phyloP scores from a whole-genome alignment of 768 basidiomycete genomes.

The Tricholoma terreum region DNA sequence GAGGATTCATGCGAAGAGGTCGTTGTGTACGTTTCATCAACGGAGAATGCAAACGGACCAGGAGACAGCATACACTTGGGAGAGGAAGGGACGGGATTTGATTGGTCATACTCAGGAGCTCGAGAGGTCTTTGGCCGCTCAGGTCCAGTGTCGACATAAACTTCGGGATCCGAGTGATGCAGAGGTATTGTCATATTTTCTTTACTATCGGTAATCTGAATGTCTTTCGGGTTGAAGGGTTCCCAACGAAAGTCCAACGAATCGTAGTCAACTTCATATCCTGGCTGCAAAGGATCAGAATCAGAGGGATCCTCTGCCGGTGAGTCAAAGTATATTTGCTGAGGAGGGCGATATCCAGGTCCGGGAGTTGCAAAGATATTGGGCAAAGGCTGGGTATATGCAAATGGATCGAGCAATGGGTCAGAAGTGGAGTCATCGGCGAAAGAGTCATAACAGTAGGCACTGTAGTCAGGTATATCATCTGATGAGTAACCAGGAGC shows the following conservation, averaged over 20 bases:
- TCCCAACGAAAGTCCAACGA: slow-evolving; percentile 55
- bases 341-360: slow-evolving; percentile 34
- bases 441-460: slow-evolving; percentile 12
- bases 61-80: slow-evolving; percentile 18
- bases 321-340: slow-evolving; percentile 48
- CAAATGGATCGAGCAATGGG: slow-evolving; percentile 10
- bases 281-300: slow-evolving; percentile 31
- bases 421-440: slow-evolving; percentile 16
- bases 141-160: background rate
- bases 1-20: background rate
- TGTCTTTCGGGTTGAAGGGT: slow-evolving; percentile 41
- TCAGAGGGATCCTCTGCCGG: slow-evolving; percentile 49
- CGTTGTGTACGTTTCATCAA: slow-evolving; percentile 4
- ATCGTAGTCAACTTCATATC: slow-evolving; percentile 37
- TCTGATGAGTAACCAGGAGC: slow-evolving; percentile 19
- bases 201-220: background rate
- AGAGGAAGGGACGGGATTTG: background rate
- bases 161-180: background rate
- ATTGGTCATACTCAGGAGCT: background rate
- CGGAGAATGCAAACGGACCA: slow-evolving; percentile 26
- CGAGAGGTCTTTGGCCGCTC: background rate
- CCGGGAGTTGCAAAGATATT: slow-evolving; percentile 48
- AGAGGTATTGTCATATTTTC: background rate
- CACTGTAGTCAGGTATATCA: slow-evolving; percentile 10
- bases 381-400: slow-evolving; percentile 13